A percentile compares a stretch with the other conserved stretches of the same genome.
Conservation (phyloP, 805 yeast genomes). For the Saccharomycopsis microspora region DNA sequence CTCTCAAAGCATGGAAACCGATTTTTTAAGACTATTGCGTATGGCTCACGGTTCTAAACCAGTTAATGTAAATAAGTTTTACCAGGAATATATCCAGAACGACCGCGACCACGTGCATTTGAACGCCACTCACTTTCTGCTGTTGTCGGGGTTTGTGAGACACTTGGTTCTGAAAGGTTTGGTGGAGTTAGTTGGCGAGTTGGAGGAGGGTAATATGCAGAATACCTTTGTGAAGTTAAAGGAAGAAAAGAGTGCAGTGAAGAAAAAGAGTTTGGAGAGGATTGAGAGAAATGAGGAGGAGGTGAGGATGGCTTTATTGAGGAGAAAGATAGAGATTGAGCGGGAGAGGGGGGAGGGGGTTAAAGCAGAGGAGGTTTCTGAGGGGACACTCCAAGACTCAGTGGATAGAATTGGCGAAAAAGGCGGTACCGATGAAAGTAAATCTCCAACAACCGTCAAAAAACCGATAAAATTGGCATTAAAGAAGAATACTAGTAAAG, state of each 20-base stretch:
- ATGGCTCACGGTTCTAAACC: constrained; percentile 72
- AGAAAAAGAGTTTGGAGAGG: constrained; percentile 4
- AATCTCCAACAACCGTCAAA: no score
- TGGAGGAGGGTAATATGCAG: constrained; percentile 4
- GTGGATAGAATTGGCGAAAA: no score
- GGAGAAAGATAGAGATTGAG: constrained; percentile 11
- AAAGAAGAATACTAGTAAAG: neutral
- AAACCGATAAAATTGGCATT: constrained; percentile 1
- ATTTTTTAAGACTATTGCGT: constrained; percentile 52
- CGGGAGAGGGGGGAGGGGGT: neutral
- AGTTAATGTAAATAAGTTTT: constrained; percentile 73
- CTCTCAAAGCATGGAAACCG: constrained; percentile 46
- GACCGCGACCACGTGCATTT: constrained; percentile 81
- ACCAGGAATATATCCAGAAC: constrained; percentile 70
- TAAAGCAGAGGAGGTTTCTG: neutral
- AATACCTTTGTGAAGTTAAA: constrained; percentile 4
- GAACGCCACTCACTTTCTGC: constrained; percentile 77
- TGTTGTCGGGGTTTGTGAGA: constrained; percentile 57
- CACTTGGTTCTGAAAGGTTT: constrained; percentile 45
- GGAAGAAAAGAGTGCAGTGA: constrained; percentile 8
- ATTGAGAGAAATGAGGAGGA: constrained; percentile 13
- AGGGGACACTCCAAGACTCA: neutral
- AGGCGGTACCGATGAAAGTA: no score
- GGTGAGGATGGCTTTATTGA: constrained; percentile 14
- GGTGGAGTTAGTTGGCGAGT: constrained; percentile 24